Evolutionary conservation across 2,329 filamentous ascomycete genomes (phyloP).

Genomic region (Fusarium metavorans): DNA sequence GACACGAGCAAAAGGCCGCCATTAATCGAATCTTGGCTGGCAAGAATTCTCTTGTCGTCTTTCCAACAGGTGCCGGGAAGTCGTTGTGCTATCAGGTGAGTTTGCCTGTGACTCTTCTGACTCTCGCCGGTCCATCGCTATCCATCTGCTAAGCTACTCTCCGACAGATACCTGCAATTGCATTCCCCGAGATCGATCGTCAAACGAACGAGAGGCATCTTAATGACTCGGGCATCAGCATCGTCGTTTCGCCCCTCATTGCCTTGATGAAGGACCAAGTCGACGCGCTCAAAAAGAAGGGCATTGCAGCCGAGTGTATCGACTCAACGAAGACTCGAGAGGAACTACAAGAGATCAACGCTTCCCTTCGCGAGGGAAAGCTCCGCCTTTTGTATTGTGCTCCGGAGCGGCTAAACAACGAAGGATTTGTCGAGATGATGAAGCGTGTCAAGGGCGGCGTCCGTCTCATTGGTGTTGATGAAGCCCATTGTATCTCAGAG

Average conservation of each 20-base stretch:
- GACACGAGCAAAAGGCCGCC: conserved; percentile 59
- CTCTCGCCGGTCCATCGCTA: not conserved
- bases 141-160: not conserved
- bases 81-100: conserved; percentile 61
- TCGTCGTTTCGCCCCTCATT: conserved; percentile 68
- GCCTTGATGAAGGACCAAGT: conserved; percentile 73
- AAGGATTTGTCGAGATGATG: conserved; percentile 68
- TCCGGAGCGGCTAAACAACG: conserved; percentile 71
- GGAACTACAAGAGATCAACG: conserved; percentile 54
- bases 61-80: conserved; percentile 63
- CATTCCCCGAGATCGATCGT: conserved; percentile 58
- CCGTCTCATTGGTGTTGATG: conserved; percentile 68
- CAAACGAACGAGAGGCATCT: conserved; percentile 40
- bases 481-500: conserved; percentile 68
- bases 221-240: conserved; percentile 61
- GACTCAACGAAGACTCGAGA: conserved; percentile 68
- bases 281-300: conserved; percentile 62
- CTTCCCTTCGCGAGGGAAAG: conserved; percentile 56
- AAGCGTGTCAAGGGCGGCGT: conserved; percentile 66
- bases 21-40: conserved; percentile 54
- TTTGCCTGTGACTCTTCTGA: not conserved
- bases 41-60: conserved; percentile 57
- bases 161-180: conserved; percentile 58
- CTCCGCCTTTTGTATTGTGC: conserved; percentile 69
- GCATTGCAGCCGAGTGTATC: conserved; percentile 65